phyloP scores from a whole-genome alignment of 1,139 yeast genomes.

The Kodamaea suecica region DNA sequence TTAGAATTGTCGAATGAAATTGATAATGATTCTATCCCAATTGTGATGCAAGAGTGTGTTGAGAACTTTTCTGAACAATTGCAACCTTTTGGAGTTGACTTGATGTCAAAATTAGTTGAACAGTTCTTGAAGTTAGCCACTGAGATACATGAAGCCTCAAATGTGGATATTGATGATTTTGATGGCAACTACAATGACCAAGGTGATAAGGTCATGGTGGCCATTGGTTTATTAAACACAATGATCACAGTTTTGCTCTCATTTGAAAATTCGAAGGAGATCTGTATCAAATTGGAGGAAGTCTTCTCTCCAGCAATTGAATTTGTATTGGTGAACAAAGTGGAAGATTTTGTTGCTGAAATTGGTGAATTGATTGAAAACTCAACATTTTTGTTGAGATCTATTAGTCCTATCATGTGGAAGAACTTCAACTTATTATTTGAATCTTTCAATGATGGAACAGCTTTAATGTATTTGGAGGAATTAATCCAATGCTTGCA shows the following conservation, averaged over 20 bases:
- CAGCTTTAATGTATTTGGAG: slow-evolving; percentile 63
- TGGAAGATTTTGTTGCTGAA: slow-evolving; percentile 82
- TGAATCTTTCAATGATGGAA: slow-evolving; percentile 51
- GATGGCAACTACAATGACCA: slow-evolving; percentile 44
- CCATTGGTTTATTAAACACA: slow-evolving; percentile 81
- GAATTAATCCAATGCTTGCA: slow-evolving; percentile 75
- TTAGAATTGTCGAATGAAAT: slow-evolving; percentile 74
- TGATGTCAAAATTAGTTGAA: slow-evolving; percentile 74
- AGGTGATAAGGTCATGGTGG: slow-evolving; percentile 84
- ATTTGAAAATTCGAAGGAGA: slow-evolving; percentile 74
- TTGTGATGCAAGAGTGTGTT: slow-evolving; percentile 94
- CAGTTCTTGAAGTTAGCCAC: slow-evolving; percentile 74
- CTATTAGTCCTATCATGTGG: slow-evolving; percentile 79
- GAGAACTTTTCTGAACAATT: slow-evolving; percentile 84
- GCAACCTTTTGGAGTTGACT: slow-evolving; percentile 89
- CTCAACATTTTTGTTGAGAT: slow-evolving; percentile 70
- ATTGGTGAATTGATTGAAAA: slow-evolving; percentile 83
- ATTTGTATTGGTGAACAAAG: slow-evolving; percentile 57
- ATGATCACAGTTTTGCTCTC: slow-evolving; percentile 83
- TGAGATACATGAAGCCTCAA: slow-evolving; percentile 64
- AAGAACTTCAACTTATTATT: slow-evolving; percentile 56
- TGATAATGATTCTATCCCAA: slow-evolving; percentile 83
- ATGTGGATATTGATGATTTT: slow-evolving; percentile 41
- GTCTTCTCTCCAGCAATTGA: slow-evolving; percentile 72
- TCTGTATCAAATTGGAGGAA: slow-evolving; percentile 65